These are phyloP conservation scores for Cucumis melo DNA, from an alignment of 306 rosid species.

Conservation along the genomic window DNA sequence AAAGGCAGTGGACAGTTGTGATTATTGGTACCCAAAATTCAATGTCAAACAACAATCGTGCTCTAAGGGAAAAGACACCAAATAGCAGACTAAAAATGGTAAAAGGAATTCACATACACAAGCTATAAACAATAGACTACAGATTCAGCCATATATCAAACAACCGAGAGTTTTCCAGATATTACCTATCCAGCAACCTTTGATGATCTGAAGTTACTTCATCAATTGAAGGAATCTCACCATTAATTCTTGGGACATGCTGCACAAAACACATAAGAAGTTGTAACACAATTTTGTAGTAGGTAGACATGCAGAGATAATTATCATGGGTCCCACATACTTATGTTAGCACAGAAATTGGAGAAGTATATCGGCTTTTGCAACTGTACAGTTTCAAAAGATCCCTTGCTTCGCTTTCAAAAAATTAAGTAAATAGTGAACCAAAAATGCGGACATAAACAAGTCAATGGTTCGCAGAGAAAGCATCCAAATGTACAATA, in stretches of 20 bases:
- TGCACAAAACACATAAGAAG: constrained; percentile 17
- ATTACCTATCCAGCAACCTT: constrained; percentile 73
- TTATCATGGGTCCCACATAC: neutral
- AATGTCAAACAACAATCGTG: neutral
- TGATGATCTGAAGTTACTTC: constrained; percentile 93
- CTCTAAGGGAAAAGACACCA: neutral
- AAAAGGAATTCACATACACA: neutral
- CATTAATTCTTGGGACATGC: constrained; percentile 92
- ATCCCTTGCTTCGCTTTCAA: neutral
- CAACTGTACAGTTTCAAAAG: neutral
- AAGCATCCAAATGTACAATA: neutral
- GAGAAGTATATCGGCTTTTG: neutral
- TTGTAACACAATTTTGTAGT: neutral
- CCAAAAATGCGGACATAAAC: neutral
- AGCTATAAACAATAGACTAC: neutral
- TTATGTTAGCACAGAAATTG: neutral
- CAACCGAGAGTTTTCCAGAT: neutral
- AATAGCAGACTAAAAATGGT: neutral
- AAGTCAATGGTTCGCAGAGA: neutral
- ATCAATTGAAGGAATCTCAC: constrained; percentile 83
- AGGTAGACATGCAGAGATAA: neutral
- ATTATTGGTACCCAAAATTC: neutral
- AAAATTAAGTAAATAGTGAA: neutral
- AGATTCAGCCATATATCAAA: neutral
- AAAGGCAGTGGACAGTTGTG: neutral